Percentiles rank a stretch among this genome's conserved stretches.
Evolutionary conservation across 2,329 filamentous ascomycete species (phyloP).

Genomic region (Xylaria hypoxylon): DNA sequence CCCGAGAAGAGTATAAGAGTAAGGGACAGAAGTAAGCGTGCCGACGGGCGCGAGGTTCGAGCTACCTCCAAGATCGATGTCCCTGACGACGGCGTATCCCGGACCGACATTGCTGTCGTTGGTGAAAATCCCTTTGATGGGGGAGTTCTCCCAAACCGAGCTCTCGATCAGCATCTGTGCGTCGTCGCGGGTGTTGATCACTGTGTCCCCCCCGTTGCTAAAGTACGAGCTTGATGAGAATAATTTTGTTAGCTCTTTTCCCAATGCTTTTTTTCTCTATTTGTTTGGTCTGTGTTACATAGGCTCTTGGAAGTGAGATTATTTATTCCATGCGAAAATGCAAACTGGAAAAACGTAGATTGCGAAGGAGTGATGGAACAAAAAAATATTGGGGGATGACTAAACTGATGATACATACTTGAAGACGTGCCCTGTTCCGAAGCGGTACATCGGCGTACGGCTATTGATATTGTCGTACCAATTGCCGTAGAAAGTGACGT

Average conservation of each 20-base stretch:
- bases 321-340: neutral
- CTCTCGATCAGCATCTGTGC: constrained; percentile 42
- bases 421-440: constrained; percentile 69
- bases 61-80: constrained; percentile 56
- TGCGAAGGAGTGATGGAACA: neutral
- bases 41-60: constrained; percentile 54
- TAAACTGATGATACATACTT: constrained; percentile 31
- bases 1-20: constrained; percentile 55
- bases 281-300: no score
- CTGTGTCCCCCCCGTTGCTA: constrained; percentile 35
- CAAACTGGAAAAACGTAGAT: neutral
- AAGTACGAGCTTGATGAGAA: constrained; percentile 29
- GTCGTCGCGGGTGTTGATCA: constrained; percentile 35
- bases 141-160: constrained; percentile 36
- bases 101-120: constrained; percentile 52
- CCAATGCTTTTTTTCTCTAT: no score
- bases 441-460: constrained; percentile 65
- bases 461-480: constrained; percentile 69
- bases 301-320: no score
- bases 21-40: constrained; percentile 56
- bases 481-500: constrained; percentile 69
- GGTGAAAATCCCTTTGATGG: constrained; percentile 49
- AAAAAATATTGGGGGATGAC: neutral
- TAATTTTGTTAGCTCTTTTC: constrained; percentile 13
- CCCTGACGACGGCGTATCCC: constrained; percentile 51